Conservation (phyloP, 1,139 yeast genomes). For the Nakaseomyces delphensis region DNA sequence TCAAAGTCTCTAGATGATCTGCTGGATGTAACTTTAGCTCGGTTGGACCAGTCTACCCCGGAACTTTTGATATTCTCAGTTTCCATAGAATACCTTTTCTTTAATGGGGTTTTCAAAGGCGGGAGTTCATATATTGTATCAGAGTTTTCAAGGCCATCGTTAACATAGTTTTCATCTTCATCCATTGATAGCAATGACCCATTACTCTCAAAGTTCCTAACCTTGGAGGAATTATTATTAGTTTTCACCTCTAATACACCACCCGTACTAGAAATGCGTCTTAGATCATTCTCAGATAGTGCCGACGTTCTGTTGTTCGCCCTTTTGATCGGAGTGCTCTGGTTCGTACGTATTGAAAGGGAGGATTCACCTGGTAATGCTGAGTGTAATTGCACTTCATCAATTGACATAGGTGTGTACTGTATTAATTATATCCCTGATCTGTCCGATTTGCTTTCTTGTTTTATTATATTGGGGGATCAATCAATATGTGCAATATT, state of each 20-base stretch:
- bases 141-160: not conserved
- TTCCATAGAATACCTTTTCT: not conserved
- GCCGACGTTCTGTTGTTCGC: not conserved
- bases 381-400: not conserved
- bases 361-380: not conserved
- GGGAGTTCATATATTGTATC: constrained; percentile 3
- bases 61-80: not conserved
- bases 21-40: not conserved
- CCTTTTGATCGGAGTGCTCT: constrained; percentile 3
- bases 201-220: not conserved
- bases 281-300: not conserved
- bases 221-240: not conserved
- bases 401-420: too few relatives aligned
- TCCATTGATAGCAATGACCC: not conserved
- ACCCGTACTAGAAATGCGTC: constrained; percentile 1
- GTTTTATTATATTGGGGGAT: too few relatives aligned
- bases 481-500: too few relatives aligned
- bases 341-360: constrained; percentile 3
- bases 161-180: not conserved
- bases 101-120: constrained; percentile 2
- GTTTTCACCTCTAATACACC: not conserved
- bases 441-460: too few relatives aligned
- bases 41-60: not conserved
- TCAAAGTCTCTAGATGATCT: not conserved
- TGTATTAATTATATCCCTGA: too few relatives aligned